A percentile compares a stretch with the other conserved stretches of the same genome.
Evolutionary conservation across 768 basidiomycete species (phyloP).

Genomic region (Collybia nuda): DNA sequence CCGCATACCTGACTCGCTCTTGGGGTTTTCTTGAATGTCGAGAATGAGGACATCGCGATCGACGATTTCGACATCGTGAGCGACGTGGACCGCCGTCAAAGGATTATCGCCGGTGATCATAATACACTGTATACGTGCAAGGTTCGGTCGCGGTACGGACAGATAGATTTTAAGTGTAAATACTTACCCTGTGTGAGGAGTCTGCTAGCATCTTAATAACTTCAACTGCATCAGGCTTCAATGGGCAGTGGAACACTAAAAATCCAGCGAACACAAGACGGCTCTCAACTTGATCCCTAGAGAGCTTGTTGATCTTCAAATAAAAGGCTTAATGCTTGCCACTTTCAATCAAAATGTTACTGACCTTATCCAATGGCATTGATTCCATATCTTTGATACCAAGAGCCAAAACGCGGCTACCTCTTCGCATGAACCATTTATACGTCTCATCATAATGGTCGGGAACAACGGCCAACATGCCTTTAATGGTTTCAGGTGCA

Average conservation of each 20-base stretch:
- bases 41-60: conserved; percentile 94
- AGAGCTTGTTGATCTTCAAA: conserved; percentile 82
- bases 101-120: conserved; percentile 99
- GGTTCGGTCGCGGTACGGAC: neutral
- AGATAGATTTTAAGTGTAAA: neutral
- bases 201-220: conserved; percentile 93
- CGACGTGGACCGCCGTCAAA: conserved; percentile 94
- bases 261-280: conserved; percentile 88
- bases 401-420: conserved; percentile 91
- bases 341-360: conserved; percentile 10
- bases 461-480: conserved; percentile 77
- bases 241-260: conserved; percentile 97
- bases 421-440: conserved; percentile 91
- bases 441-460: conserved; percentile 89
- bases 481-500: conserved; percentile 94
- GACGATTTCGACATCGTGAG: conserved; percentile 94
- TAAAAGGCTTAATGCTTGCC: neutral
- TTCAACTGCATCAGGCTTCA: conserved; percentile 90
- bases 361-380: conserved; percentile 72
- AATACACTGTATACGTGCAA: conserved; percentile 73
- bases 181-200: conserved; percentile 90
- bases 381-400: conserved; percentile 82
- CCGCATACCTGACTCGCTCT: conserved; percentile 63
- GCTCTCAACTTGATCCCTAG: conserved; percentile 79
- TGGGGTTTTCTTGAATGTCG: conserved; percentile 82